Conservation (phyloP, 208 protist species). For the Trypanosoma lewisi region DNA sequence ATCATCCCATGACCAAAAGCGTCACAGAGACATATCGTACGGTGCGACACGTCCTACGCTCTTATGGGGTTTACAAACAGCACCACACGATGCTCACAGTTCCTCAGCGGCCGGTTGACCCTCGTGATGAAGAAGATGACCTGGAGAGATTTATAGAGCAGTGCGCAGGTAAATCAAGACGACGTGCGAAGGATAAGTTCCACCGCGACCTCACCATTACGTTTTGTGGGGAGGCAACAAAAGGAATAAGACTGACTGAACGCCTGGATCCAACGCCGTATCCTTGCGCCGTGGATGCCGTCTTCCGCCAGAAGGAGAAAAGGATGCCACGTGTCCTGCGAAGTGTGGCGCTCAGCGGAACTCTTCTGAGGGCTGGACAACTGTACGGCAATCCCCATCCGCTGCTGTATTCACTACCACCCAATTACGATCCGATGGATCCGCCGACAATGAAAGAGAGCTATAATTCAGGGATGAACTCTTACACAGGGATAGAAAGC, state of each 20-base stretch:
- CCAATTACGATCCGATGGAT: slow-evolving; percentile 3
- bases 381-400: slow-evolving; percentile 82
- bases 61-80: slow-evolving; percentile 65
- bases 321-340: slow-evolving; percentile 32
- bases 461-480: not conserved
- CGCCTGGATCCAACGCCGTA: slow-evolving; percentile 62
- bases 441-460: not conserved
- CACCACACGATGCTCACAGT: slow-evolving; percentile 69
- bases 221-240: slow-evolving; percentile 74
- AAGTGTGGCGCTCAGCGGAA: slow-evolving; percentile 54
- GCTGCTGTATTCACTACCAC: slow-evolving; percentile 49
- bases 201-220: slow-evolving; percentile 81
- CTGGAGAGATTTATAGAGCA: slow-evolving; percentile 38
- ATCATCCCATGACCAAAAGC: slow-evolving; percentile 78
- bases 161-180: slow-evolving; percentile 34
- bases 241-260: slow-evolving; percentile 62
- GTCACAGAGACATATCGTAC: slow-evolving; percentile 70
- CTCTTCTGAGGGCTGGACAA: slow-evolving; percentile 48
- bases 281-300: slow-evolving; percentile 47
- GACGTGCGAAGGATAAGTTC: slow-evolving; percentile 46
- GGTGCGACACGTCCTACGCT: slow-evolving; percentile 56
- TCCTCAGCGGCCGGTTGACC: slow-evolving; percentile 64
- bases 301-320: slow-evolving; percentile 30
- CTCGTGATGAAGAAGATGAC: slow-evolving; percentile 57
- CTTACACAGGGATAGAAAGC: not conserved